Evolutionary conservation across 225 moss, liverwort and hornwort species (phyloP).

Genomic region (Bryoerythrophyllum caledonicum): DNA sequence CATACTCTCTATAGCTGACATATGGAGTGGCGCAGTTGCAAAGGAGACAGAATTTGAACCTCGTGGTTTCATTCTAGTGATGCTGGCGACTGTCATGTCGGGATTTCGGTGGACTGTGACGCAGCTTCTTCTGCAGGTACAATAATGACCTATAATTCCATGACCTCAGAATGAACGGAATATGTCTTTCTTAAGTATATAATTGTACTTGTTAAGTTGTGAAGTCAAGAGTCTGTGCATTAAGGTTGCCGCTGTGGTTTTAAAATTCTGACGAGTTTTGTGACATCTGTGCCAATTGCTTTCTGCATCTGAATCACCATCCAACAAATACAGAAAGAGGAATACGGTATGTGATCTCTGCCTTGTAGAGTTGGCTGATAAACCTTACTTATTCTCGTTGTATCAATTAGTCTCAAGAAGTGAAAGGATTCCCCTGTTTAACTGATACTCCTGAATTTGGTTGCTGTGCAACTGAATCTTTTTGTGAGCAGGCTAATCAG

Average conservation of each 20-base stretch:
- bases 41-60: slow-evolving; percentile 88
- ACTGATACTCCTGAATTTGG: slow-evolving; percentile 16
- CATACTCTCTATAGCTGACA: slow-evolving; percentile 40
- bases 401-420: slow-evolving; percentile 7
- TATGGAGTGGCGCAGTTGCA: slow-evolving; percentile 68
- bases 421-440: neutral
- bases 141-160: slow-evolving; percentile 5
- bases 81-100: slow-evolving; percentile 89
- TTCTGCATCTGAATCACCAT: slow-evolving; percentile 19
- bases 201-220: neutral
- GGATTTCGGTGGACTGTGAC: slow-evolving; percentile 99
- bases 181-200: neutral
- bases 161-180: slow-evolving; percentile 15
- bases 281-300: slow-evolving; percentile 32
- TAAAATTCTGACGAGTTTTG: slow-evolving; percentile 12
- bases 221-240: slow-evolving; percentile 4
- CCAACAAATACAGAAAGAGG: slow-evolving; percentile 70
- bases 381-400: neutral
- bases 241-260: neutral
- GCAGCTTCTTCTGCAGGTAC: slow-evolving; percentile 97
- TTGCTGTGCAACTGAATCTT: slow-evolving; percentile 13
- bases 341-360: slow-evolving; percentile 62
- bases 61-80: slow-evolving; percentile 83
- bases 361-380: slow-evolving; percentile 16
- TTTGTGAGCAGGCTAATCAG: slow-evolving; percentile 1